A percentile compares a stretch with the other conserved stretches of the same genome.
phyloP scores from a whole-genome alignment of 805 yeast genomes.

The Nakazawaea pomicola region DNA sequence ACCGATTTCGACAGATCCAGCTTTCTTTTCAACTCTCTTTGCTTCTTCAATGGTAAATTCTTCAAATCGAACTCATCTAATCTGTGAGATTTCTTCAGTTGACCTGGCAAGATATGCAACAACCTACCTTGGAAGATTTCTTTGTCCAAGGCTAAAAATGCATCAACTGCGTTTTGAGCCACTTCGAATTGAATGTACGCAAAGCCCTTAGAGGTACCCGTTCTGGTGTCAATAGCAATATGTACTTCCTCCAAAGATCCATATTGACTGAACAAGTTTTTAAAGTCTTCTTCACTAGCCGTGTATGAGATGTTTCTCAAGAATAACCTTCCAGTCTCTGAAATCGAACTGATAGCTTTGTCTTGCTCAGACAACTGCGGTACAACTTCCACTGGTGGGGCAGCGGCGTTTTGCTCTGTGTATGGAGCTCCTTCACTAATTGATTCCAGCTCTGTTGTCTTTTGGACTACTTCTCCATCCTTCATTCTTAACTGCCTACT shows the following conservation, averaged over 20 bases:
- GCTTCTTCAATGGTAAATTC: constrained; percentile 89
- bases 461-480: constrained; percentile 32
- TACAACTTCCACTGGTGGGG: constrained; percentile 14
- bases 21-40: constrained; percentile 76
- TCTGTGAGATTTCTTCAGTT: constrained; percentile 73
- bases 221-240: constrained; percentile 84
- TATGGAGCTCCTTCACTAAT: constrained; percentile 14
- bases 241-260: constrained; percentile 88
- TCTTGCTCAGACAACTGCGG: constrained; percentile 40
- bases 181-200: constrained; percentile 75
- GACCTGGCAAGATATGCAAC: constrained; percentile 83
- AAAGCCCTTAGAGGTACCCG: constrained; percentile 89
- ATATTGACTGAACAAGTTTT: constrained; percentile 53
- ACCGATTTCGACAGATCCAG: constrained; percentile 80
- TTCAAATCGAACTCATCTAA: constrained; percentile 88
- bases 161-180: constrained; percentile 68
- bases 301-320: constrained; percentile 80
- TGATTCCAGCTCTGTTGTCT: constrained; percentile 13
- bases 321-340: constrained; percentile 75
- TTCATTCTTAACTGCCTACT: constrained; percentile 67
- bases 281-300: constrained; percentile 76
- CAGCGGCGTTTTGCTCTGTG: constrained; percentile 1
- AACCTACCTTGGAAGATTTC: constrained; percentile 92
- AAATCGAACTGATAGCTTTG: constrained; percentile 43
- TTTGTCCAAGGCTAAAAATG: constrained; percentile 73